Percentiles rank a stretch among this genome's conserved stretches.
phyloP scores from a whole-genome alignment of 495 filamentous ascomycete genomes.

The Xylaria acuta region DNA sequence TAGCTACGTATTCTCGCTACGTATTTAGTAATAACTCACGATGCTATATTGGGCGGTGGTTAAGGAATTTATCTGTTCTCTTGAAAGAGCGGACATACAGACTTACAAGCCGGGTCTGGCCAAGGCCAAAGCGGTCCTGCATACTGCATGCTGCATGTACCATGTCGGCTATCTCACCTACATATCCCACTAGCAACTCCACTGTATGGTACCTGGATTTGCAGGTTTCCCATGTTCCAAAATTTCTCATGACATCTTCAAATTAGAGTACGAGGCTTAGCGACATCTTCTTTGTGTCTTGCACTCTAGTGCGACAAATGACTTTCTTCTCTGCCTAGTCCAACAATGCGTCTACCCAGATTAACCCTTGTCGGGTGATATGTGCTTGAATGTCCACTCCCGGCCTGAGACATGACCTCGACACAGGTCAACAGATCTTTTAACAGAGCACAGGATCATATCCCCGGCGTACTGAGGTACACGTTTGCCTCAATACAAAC shows the following conservation, averaged over 20 bases:
- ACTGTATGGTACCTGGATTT: neutral
- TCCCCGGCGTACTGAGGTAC: neutral
- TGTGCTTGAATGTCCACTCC: neutral
- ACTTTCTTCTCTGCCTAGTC: neutral
- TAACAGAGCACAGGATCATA: conserved; percentile 8
- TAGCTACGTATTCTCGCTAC: no score
- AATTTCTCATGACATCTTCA: neutral
- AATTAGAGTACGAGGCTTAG: neutral
- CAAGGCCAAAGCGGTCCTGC: neutral
- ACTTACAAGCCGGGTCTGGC: neutral
- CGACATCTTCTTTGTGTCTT: neutral
- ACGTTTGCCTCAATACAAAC: neutral
- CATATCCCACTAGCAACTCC: neutral
- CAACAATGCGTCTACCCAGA: neutral
- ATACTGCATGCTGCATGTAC: conserved; percentile 9
- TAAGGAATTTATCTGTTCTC: neutral
- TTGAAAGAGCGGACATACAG: neutral
- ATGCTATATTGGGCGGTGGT: neutral
- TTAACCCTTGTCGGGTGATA: conserved; percentile 16
- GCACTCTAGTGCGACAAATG: neutral
- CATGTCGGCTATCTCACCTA: conserved; percentile 10
- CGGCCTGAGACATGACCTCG: conserved; percentile 6
- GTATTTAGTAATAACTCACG: neutral
- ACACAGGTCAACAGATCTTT: conserved; percentile 20
- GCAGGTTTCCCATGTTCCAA: neutral